Conservation (phyloP, 2,329 filamentous ascomycete species). For the Fusarium sp. region DNA sequence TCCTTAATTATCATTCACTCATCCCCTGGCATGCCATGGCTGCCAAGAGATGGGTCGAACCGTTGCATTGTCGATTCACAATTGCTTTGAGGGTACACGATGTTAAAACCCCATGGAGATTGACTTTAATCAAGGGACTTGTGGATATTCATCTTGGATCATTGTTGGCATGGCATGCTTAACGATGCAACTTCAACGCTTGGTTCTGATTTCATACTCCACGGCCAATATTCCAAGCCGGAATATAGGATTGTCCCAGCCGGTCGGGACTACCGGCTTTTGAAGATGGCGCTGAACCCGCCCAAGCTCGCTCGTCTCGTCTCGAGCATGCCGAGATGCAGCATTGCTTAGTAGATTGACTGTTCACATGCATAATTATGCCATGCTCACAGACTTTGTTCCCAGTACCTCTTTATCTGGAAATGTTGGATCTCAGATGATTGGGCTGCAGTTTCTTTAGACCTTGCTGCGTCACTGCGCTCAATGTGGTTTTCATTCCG, state of each 20-base stretch:
- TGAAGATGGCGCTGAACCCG: neutral
- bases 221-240: neutral
- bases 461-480: conserved; percentile 6
- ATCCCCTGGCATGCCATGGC: neutral
- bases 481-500: conserved; percentile 25
- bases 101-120: conserved; percentile 13
- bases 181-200: neutral
- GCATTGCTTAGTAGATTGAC: conserved; percentile 6
- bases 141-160: conserved; percentile 13
- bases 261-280: neutral
- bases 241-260: neutral
- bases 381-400: neutral
- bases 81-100: neutral
- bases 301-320: neutral
- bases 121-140: conserved; percentile 4
- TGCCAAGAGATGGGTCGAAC: conserved; percentile 25
- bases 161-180: neutral
- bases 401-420: neutral
- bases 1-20: neutral
- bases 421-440: neutral
- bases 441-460: neutral
- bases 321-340: conserved; percentile 7
- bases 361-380: neutral
- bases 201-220: neutral
- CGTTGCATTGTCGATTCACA: conserved; percentile 8